Base-by-base conservation (phyloP, 2,329 filamentous ascomycete species). In the Aspergillus puulaauensis region DNA sequence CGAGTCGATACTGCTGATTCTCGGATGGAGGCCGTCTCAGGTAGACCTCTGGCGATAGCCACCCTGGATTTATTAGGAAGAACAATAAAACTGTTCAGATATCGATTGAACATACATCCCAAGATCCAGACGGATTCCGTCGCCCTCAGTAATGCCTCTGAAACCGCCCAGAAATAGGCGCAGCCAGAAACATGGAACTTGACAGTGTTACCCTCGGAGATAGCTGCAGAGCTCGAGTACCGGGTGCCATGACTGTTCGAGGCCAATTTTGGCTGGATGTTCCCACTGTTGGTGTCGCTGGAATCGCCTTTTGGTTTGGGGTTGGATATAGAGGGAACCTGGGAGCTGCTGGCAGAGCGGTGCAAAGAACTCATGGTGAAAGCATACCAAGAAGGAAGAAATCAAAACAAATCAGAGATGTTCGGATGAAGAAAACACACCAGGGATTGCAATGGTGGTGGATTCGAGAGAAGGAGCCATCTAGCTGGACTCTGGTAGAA, bases 111-210 rank as follows among this genome's bases (percentile, higher is more conserved):
- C 47, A 11, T 40, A 51, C 48, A 51, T 9, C 48, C 48, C 19
- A 51, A n/a, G 9, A 51, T 51, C 48, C 48, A 51, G 5, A 51
- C 19, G 6, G 48, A 51, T 12, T 41, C 21, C 14, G 19, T 51
- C 6, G 33, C 48, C 7, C 4, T 41, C 35, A 39, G 5, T 1
- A 51, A 21, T 4, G 35, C 48, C 21, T 51, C 48, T 15, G 48
- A 51, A 15, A 51, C 35, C 6, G 48, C 48, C 48, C 48, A 51
- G 35, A 51, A 51, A 12, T 51, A 51, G 15, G 48, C 48, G 35
- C 48, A 51, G 33, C 48, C 48, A 51, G 17, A 35, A 3, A 51
- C 35, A 23, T 51, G 48, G n/a, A 51, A 51, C 2, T 40, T 51
- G 14, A 40, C 48, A 40, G 24, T 17, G 48, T 51, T 51, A 2